Base-by-base conservation (phyloP, 306 rosid species). In the Hippophae tibetana region DNA sequence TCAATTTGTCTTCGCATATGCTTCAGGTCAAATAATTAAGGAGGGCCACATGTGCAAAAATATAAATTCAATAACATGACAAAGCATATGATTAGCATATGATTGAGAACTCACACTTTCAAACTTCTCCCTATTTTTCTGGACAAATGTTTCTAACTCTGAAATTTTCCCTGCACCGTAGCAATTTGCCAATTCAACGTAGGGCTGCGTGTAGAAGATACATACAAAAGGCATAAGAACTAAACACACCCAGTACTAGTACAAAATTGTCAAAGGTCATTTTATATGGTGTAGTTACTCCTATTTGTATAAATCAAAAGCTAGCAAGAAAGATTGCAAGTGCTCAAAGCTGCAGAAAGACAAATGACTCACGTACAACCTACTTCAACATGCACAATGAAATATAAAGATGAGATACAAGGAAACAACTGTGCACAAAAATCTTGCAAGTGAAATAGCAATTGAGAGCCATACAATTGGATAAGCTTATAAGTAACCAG, bases 141-240 rank as follows among this genome's bases (percentile, higher is more conserved):
- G 72, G 64, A 81, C 76, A 31, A 52, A 63, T 2, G 68, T 60
- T 68, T 82, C 78, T 44, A 82, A 61, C 58, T 79, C 84, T 53
- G 69, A 69, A 70, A 82, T 74, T 63, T 79, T 80, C 55, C 86
- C 82, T 8, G 70, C 64, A 52, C 74, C 60, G 42, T 80, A 86
- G 62, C 79, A 57, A 61, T 59, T 62, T 43, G 95, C 95, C 74
- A 89, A 59, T 55, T 84, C 92, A 48, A 78, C 42, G 73, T 84
- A 89, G 54, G 82, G 75, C 95, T 86, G 87, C 70, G 67, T 69
- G 57, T 49, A 49, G 55, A 57, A 59, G 42, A 59, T 18, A 18
- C 23, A 61, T 13, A 43, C 8, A 57, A 38, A 13, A 57, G 42
- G 52, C 51, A 47, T 47, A 63, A 9, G 43, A 42, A 71, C 52